phyloP scores from a whole-genome alignment of 2,329 filamentous ascomycete species.

The Diaporthe humulicola region DNA sequence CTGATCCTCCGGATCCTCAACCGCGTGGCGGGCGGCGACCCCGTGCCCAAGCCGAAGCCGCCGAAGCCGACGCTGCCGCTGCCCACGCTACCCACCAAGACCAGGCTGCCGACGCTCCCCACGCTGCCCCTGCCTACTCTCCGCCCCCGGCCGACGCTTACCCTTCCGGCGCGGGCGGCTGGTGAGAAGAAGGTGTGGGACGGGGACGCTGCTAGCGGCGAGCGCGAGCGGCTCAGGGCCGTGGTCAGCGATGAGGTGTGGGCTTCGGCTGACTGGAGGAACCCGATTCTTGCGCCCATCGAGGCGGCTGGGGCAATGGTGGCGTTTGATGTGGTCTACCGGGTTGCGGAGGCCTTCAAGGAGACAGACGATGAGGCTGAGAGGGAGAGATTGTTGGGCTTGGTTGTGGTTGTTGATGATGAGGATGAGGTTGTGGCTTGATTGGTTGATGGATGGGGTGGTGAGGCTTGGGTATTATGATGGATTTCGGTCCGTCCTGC shows the following conservation, averaged over 20 bases:
- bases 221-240: not conserved
- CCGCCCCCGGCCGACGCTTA: not conserved
- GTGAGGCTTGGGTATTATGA: not conserved
- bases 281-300: not conserved
- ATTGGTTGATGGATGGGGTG: not conserved
- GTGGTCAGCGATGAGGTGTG: not conserved
- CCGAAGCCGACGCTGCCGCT: not conserved
- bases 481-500: not conserved
- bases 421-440: not conserved
- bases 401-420: not conserved
- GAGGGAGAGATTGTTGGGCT: not conserved
- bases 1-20: constrained; percentile 17
- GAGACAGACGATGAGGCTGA: not conserved
- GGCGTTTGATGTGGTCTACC: constrained; percentile 7
- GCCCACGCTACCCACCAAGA: not conserved
- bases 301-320: constrained; percentile 10
- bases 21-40: not conserved
- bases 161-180: not conserved
- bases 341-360: constrained; percentile 4
- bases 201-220: too few species aligned
- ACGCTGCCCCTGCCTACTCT: not conserved
- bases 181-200: not conserved
- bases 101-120: not conserved
- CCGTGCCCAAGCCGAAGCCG: not conserved
- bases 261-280: not conserved